Percentiles rank a stretch among this genome's conserved stretches.
Evolutionary conservation across 2,329 filamentous ascomycete genomes (phyloP).

Genomic region (Alternaria solani): DNA sequence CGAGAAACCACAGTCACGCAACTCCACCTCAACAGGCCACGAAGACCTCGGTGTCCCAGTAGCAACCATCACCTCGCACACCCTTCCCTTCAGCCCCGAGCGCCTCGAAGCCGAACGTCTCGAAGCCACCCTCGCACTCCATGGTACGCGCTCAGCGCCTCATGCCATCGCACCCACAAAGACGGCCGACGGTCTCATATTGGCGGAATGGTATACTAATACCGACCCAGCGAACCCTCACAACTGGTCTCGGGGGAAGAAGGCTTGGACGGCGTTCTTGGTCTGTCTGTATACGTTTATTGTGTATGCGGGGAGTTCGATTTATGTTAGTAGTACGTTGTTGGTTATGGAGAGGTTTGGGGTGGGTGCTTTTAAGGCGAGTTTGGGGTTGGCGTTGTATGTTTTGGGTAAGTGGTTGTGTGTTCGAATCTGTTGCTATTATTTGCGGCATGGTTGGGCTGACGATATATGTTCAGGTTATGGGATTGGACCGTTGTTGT

Average conservation of each 20-base stretch:
- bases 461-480: conserved; percentile 49
- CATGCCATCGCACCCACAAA: conserved; percentile 47
- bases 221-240: conserved; percentile 52
- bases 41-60: not conserved
- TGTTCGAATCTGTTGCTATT: not conserved
- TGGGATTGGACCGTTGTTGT: conserved; percentile 70
- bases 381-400: conserved; percentile 68
- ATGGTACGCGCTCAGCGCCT: conserved; percentile 39
- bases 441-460: not conserved
- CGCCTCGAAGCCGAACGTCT: not conserved
- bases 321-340: conserved; percentile 57
- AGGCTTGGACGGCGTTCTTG: conserved; percentile 47
- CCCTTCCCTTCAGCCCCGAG: not conserved
- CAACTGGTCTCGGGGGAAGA: conserved; percentile 51
- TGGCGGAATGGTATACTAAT: conserved; percentile 57
- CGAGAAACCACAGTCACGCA: not conserved
- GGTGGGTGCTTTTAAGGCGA: conserved; percentile 61
- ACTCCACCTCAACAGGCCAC: not conserved
- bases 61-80: not conserved
- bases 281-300: conserved; percentile 68
- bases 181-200: conserved; percentile 48
- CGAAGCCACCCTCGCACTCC: not conserved
- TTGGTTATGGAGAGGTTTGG: conserved; percentile 64
- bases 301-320: conserved; percentile 62
- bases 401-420: conserved; percentile 53